Evolutionary conservation across 805 yeast genomes (phyloP).

Genomic region (Wickerhamiella kurtzmanii): DNA sequence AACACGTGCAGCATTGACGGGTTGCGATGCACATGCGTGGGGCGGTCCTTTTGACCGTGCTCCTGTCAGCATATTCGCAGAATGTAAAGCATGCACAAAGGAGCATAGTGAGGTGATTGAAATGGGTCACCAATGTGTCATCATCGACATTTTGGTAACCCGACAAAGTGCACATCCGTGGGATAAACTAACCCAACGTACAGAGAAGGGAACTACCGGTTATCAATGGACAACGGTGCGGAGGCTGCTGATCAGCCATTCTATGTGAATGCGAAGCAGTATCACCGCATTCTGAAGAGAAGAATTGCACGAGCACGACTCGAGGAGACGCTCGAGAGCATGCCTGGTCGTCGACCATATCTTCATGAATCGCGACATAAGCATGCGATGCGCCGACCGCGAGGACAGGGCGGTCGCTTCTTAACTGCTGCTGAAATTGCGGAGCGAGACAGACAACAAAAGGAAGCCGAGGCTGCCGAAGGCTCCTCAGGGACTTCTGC

Average conservation of each 20-base stretch:
- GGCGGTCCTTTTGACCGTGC: too few relatives aligned
- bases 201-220: background rate
- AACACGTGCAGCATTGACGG: too few relatives aligned
- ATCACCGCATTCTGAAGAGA: slow-evolving; percentile 85
- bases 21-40: too few relatives aligned
- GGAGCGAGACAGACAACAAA: slow-evolving; percentile 36
- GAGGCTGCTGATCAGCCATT: slow-evolving; percentile 64
- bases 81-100: too few relatives aligned
- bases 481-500: background rate
- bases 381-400: slow-evolving; percentile 97
- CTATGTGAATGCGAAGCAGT: slow-evolving; percentile 95
- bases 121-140: too few relatives aligned
- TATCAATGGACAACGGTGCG: slow-evolving; percentile 8
- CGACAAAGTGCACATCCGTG: background rate
- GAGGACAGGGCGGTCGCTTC: slow-evolving; percentile 98
- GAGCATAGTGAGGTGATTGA: too few relatives aligned
- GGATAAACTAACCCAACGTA: background rate
- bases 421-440: slow-evolving; percentile 80
- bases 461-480: slow-evolving; percentile 10
- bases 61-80: too few relatives aligned
- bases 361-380: slow-evolving; percentile 94
- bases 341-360: slow-evolving; percentile 85
- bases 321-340: slow-evolving; percentile 76
- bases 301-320: slow-evolving; percentile 86
- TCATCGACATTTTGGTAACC: background rate